Conservation (phyloP, 169 alveolate genomes). For the Neospora caninum region DNA sequence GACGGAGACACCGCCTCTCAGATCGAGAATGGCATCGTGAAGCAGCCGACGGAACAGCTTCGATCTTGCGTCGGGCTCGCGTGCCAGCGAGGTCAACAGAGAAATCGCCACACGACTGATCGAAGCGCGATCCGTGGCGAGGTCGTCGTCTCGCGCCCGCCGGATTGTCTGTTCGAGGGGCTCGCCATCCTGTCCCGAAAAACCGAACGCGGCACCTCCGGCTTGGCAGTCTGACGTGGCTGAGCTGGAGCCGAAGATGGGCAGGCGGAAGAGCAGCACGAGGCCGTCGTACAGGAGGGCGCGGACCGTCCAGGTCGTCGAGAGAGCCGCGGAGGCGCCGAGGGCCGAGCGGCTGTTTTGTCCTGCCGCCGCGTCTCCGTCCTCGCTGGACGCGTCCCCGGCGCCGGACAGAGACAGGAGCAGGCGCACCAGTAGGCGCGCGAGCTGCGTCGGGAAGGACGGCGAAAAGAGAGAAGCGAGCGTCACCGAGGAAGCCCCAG, state of each 20-base stretch:
- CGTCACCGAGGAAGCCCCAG: not conserved
- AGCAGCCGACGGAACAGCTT: not conserved
- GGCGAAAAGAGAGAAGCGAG: not conserved
- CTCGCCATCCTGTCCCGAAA: not conserved
- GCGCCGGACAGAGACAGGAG: not conserved
- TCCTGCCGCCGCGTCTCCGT: not conserved
- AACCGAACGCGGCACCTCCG: not conserved
- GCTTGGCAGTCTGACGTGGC: not conserved
- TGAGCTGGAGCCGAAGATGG: not conserved
- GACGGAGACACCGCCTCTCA: not conserved
- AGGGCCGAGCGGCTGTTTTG: not conserved
- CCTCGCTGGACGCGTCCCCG: not conserved
- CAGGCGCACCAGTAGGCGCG: not conserved
- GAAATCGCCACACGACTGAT: slow-evolving; percentile 16
- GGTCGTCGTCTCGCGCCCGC: not conserved
- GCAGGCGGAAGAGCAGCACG: slow-evolving; percentile 6
- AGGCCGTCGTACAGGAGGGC: not conserved
- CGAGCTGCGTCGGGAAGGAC: slow-evolving; percentile 24
- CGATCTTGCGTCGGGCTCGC: not conserved
- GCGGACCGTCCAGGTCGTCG: slow-evolving; percentile 11
- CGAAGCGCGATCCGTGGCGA: not conserved
- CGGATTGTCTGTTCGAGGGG: not conserved
- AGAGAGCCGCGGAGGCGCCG: not conserved
- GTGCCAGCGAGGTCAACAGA: not conserved
- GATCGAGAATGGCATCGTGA: not conserved